phyloP scores from a whole-genome alignment of 2,329 filamentous ascomycete species.

The Neoarthrinium moseri region DNA sequence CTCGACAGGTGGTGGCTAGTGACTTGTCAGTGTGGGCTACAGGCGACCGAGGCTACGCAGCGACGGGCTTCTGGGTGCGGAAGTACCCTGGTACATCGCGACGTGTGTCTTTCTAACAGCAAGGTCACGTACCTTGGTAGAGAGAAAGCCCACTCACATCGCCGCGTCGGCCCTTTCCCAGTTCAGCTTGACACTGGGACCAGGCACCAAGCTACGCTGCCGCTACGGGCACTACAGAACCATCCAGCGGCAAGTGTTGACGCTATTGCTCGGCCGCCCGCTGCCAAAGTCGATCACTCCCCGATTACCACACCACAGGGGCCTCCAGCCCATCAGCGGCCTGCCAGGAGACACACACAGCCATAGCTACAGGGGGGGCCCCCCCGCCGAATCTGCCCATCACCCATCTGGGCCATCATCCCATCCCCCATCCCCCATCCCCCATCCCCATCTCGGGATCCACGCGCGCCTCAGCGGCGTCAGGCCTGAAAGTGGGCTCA shows the following conservation, averaged over 20 bases:
- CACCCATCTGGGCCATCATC: too few relatives aligned
- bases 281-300: conserved; percentile 2
- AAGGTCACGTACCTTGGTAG: not conserved
- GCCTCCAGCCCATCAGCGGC: conserved; percentile 2
- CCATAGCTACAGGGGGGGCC: not conserved
- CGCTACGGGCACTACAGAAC: conserved; percentile 5
- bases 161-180: not conserved
- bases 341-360: not conserved
- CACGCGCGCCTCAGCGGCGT: too few relatives aligned
- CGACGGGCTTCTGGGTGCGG: too few relatives aligned
- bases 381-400: conserved; percentile 3
- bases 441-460: too few relatives aligned
- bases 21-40: too few relatives aligned
- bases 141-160: not conserved
- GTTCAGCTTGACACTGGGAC: conserved; percentile 4
- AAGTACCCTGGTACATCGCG: not conserved
- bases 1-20: too few relatives aligned
- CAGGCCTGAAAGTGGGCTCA: too few relatives aligned
- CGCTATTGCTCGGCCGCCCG: conserved; percentile 1
- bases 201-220: not conserved
- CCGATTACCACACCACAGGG: not conserved
- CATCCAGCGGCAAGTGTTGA: conserved; percentile 1
- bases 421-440: too few relatives aligned
- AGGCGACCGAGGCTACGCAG: too few relatives aligned
- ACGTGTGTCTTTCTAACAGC: not conserved